phyloP scores from a whole-genome alignment of 768 basidiomycete species.

The Terana coerulea region DNA sequence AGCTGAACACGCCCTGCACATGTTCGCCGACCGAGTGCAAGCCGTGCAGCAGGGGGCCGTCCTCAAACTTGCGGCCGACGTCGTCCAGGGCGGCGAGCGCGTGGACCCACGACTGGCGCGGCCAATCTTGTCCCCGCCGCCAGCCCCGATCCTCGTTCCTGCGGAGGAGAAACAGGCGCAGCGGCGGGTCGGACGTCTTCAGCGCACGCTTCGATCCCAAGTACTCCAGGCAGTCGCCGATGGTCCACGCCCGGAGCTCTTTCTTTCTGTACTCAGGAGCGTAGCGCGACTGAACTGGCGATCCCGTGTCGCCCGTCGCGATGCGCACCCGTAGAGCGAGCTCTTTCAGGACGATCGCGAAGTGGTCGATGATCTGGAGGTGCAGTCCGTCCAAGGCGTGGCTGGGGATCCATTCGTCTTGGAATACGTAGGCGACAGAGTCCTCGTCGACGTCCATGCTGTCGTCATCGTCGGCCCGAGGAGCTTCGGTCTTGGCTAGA shows the following conservation, averaged over 20 bases:
- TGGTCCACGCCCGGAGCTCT: constrained; percentile 47
- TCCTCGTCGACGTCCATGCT: constrained; percentile 47
- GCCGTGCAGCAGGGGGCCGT: constrained; percentile 49
- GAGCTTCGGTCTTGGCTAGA: constrained; percentile 16
- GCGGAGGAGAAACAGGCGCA: constrained; percentile 49
- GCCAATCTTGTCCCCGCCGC: constrained; percentile 74
- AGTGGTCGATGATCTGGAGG: constrained; percentile 65
- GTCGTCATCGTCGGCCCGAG: constrained; percentile 21
- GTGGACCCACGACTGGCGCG: constrained; percentile 61
- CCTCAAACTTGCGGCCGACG: constrained; percentile 51
- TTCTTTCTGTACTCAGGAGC: constrained; percentile 49
- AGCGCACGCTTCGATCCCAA: constrained; percentile 39
- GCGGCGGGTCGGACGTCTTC: constrained; percentile 36
- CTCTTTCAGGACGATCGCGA: constrained; percentile 54
- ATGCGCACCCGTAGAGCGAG: constrained; percentile 45
- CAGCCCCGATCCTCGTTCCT: constrained; percentile 48
- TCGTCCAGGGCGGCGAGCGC: constrained; percentile 42
- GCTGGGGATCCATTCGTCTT: constrained; percentile 39
- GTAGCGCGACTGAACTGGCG: constrained; percentile 37
- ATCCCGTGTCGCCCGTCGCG: constrained; percentile 21
- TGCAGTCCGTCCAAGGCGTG: constrained; percentile 67
- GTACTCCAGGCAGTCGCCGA: constrained; percentile 55
- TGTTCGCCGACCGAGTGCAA: constrained; percentile 46
- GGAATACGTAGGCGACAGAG: constrained; percentile 14
- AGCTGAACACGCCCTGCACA: constrained; percentile 43